A percentile compares a stretch with the other conserved stretches of the same genome.
Conservation (phyloP, 108 stramenopile species). For the Skeletonema costatum region DNA sequence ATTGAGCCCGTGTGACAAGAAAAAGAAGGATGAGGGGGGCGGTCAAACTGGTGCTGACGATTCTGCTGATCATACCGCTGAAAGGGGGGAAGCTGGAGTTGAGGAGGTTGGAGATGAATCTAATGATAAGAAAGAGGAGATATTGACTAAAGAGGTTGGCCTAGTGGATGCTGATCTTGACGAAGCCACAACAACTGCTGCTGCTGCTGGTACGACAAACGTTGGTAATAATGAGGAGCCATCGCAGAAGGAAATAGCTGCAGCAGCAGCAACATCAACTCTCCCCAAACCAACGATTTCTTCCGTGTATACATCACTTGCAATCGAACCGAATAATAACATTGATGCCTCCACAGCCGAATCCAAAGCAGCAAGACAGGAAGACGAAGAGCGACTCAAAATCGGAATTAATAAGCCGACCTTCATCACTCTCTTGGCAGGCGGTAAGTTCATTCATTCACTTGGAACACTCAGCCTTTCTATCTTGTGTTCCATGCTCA, state of each 20-base stretch:
- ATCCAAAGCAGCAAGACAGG: not conserved
- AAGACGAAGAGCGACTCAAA: conserved; percentile 5
- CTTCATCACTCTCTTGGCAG: conserved; percentile 23
- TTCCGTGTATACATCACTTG: not conserved
- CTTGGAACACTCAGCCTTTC: too few relatives aligned
- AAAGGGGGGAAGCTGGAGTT: too few relatives aligned
- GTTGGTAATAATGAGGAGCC: not conserved
- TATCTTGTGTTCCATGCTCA: too few relatives aligned
- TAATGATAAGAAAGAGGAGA: too few relatives aligned
- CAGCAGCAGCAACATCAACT: not conserved
- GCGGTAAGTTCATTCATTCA: conserved; percentile 2
- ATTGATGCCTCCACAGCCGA: not conserved
- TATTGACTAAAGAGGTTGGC: too few relatives aligned
- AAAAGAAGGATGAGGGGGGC: not conserved
- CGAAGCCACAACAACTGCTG: not conserved
- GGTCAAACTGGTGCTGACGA: not conserved
- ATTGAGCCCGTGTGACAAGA: not conserved
- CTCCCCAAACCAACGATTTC: not conserved
- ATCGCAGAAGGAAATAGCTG: not conserved
- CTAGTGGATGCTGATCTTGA: not conserved
- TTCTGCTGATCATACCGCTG: not conserved
- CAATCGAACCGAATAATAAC: not conserved
- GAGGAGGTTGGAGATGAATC: too few relatives aligned
- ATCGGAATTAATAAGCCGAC: conserved; percentile 21
- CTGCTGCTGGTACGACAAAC: not conserved